Base-by-base conservation (phyloP, 805 yeast species). In the Saturnispora ahearnii region DNA sequence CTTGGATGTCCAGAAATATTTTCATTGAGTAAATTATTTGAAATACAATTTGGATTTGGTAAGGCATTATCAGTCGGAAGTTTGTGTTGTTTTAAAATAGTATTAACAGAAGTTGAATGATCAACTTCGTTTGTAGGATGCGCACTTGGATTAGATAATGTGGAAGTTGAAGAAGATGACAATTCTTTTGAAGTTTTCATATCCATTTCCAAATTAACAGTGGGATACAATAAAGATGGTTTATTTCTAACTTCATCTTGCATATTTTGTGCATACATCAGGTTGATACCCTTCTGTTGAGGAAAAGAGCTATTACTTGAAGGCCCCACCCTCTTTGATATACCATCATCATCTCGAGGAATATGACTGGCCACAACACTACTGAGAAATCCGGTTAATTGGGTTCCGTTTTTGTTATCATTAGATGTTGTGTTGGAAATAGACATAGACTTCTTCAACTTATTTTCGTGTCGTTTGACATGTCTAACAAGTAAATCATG, bases 401-500 rank as follows among this genome's bases (percentile, higher is more conserved):
- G 40, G 15, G 22, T 5, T 18, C 24, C 24, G 11, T 18, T 18
- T 10, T 22, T 18, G 8, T 18, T 36, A 18, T 36, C 40, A 9
- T 21, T 21, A 18, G 10, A 22, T 36, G 40, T 18, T 22, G n/a
- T 36, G 18, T 36, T 36, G 7, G 40, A 8, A 9, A 18, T 13
- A 36, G 40, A 22, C 5, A 36, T 18, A 28, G 49, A 5, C 4
- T 31, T 24, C 30, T n/a, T 22, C 21, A 44, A 24, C 45, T 55
- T 62, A 13, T 42, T 47, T 24, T 69, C 71, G 59, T 77, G 70
- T 54, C 81, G 49, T 66, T 67, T 60, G 55, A 64, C 52, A 59
- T 79, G 73, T 62, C 84, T 56, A 6, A 62, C 66, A 28, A 73
- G 67, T 42, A 82, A 63, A 59, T 82, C 88, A 50, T 71, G 73